Evolutionary conservation across 176 grass and related monocot species (phyloP), one percentile per base, ranked within the genome.

Genomic region (Aegilops sharonensis): DNA sequence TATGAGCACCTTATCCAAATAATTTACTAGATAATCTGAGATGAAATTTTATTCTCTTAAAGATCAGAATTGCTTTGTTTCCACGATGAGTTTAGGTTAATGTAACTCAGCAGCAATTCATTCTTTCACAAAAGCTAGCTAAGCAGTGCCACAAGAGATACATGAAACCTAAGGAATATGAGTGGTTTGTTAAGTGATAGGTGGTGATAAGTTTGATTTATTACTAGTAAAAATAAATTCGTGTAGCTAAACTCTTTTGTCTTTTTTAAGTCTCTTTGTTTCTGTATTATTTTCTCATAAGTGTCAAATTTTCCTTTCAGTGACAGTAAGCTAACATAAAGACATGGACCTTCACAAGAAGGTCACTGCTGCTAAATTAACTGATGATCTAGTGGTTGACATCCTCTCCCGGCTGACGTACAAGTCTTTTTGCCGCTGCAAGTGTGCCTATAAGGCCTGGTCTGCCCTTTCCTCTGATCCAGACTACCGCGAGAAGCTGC

Each of bases 401-500:
- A 74, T 74, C 71, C 40, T 74, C 71, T 74, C 36, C 40, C 71
- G 40, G 11, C 71, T 74, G 21, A 13, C n/a, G 24, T 74, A 74
- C 71, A 47, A 74, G 11, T 11, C 21, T 3, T 47, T 47, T 74
- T 74, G 71, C 40, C 71, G 39, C 6, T 47, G n/a, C n/a, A 74
- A 74, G 42, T 74, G n/a, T 74, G 71, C n/a, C 39, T 74, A 74
- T 74, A 47, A 47, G 40, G 11, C 71, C 23, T 47, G 71, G 71
- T 74, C n/a, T 47, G n/a, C 39, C 39, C 4, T 74, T 13, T 74
- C 71, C 71, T 74, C 71, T 74, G 5, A 74, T 29, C 71, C 23
- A 27, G n/a, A 74, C 1, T 87, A 87, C 77, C 32, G 72, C 27
- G 35, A 85, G 7, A 73, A 75, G n/a, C 77, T 89, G 8, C 87